Percentiles rank a stretch among this genome's conserved stretches.
These are phyloP conservation scores for Aspergillus proliferans DNA, from an alignment of 2,329 filamentous ascomycete genomes.

Conservation along the genomic window DNA sequence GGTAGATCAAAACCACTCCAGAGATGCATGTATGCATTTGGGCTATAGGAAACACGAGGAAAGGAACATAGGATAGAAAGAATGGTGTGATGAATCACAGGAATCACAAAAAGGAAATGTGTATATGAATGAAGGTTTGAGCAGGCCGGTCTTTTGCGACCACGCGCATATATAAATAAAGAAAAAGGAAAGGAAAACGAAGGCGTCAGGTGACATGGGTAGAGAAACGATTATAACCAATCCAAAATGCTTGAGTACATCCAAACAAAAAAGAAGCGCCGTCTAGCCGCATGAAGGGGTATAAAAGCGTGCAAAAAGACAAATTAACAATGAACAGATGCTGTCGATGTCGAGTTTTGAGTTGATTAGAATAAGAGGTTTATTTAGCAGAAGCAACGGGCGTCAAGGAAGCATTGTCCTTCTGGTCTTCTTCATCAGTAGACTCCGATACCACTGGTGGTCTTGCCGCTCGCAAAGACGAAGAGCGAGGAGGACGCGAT, in stretches of 20 bases:
- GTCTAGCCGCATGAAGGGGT: constrained; percentile 7
- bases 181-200: constrained; percentile 4
- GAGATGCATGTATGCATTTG: neutral
- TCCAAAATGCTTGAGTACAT: constrained; percentile 2
- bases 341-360: neutral
- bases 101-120: neutral
- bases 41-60: constrained; percentile 2
- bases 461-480: constrained; percentile 24
- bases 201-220: neutral
- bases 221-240: constrained; percentile 2
- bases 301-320: constrained; percentile 2
- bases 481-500: constrained; percentile 33
- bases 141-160: too few species aligned
- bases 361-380: neutral
- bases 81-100: constrained; percentile 3
- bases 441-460: constrained; percentile 10
- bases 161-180: neutral
- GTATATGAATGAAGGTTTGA: neutral
- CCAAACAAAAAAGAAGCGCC: constrained; percentile 6
- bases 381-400: constrained; percentile 10
- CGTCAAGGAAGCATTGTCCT: constrained; percentile 7
- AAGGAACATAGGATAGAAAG: constrained; percentile 8
- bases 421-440: constrained; percentile 1
- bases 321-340: constrained; percentile 7
- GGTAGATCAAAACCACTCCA: constrained; percentile 4